Evolutionary conservation across 2,329 filamentous ascomycete species (phyloP).

Genomic region (Trichoderma sp.): DNA sequence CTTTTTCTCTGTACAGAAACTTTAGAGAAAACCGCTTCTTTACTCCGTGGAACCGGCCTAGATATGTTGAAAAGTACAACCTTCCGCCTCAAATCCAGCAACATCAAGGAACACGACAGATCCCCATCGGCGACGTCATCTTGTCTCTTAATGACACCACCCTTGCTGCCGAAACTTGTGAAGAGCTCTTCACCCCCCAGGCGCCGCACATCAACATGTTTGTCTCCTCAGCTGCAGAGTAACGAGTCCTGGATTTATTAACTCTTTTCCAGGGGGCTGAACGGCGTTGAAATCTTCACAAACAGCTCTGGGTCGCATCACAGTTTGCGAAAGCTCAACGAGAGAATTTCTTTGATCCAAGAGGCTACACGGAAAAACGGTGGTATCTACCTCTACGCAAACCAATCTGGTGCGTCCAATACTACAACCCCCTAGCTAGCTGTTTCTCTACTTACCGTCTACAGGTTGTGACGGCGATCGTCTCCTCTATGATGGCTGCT

Average conservation of each 20-base stretch:
- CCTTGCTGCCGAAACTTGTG: slow-evolving; percentile 45
- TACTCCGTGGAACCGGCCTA: slow-evolving; percentile 43
- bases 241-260: neutral
- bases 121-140: slow-evolving; percentile 45
- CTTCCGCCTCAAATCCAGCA: slow-evolving; percentile 41
- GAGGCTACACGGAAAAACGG: slow-evolving; percentile 65
- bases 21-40: slow-evolving; percentile 45
- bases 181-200: slow-evolving; percentile 23
- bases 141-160: slow-evolving; percentile 43
- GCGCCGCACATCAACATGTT: slow-evolving; percentile 18
- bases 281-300: slow-evolving; percentile 24
- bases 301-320: slow-evolving; percentile 38
- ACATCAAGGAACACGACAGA: slow-evolving; percentile 44
- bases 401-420: slow-evolving; percentile 25
- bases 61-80: slow-evolving; percentile 42
- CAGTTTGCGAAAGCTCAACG: slow-evolving; percentile 66
- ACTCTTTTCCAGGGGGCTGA: neutral
- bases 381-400: slow-evolving; percentile 55
- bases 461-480: slow-evolving; percentile 1
- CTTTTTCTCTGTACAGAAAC: slow-evolving; percentile 41
- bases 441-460: neutral
- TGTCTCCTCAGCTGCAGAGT: neutral
- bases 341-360: slow-evolving; percentile 63
- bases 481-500: slow-evolving; percentile 53
- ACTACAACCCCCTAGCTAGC: neutral